Evolutionary conservation across 257 asterid species (phyloP).

Genomic region (Salvia splendens): DNA sequence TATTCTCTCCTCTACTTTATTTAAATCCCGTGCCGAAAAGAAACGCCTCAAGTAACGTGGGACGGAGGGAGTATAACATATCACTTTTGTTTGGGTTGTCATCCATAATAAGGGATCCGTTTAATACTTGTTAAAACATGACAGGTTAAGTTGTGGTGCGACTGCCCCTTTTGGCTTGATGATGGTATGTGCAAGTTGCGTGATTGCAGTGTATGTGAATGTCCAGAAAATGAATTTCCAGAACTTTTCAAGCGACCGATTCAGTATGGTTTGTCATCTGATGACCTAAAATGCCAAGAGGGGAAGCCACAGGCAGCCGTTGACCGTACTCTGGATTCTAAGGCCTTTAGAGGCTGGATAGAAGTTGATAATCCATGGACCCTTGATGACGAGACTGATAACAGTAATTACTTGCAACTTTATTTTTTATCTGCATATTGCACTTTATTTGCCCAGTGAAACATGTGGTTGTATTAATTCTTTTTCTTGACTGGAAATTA

Average conservation of each 20-base stretch:
- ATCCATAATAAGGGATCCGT: background rate
- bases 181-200: slow-evolving; percentile 97
- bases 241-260: slow-evolving; percentile 65
- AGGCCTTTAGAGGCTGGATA: slow-evolving; percentile 87
- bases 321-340: slow-evolving; percentile 88
- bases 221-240: slow-evolving; percentile 90
- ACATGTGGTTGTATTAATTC: background rate
- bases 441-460: slow-evolving; percentile 4
- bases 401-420: slow-evolving; percentile 52
- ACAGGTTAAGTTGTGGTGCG: slow-evolving; percentile 97
- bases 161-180: slow-evolving; percentile 98
- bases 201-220: slow-evolving; percentile 95
- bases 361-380: slow-evolving; percentile 98
- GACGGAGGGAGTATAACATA: no score
- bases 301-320: slow-evolving; percentile 87
- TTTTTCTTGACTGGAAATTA: slow-evolving; percentile 4
- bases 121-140: slow-evolving; percentile 27
- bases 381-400: slow-evolving; percentile 86
- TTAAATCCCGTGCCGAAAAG: no score
- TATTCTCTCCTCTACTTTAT: no score
- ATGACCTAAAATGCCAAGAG: slow-evolving; percentile 92
- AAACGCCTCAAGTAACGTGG: no score
- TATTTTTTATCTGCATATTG: slow-evolving; percentile 24
- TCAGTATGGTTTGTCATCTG: slow-evolving; percentile 51
- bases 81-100: slow-evolving; percentile 3